phyloP scores from a whole-genome alignment of 768 basidiomycete genomes.

The Xerocomus spinulosus region DNA sequence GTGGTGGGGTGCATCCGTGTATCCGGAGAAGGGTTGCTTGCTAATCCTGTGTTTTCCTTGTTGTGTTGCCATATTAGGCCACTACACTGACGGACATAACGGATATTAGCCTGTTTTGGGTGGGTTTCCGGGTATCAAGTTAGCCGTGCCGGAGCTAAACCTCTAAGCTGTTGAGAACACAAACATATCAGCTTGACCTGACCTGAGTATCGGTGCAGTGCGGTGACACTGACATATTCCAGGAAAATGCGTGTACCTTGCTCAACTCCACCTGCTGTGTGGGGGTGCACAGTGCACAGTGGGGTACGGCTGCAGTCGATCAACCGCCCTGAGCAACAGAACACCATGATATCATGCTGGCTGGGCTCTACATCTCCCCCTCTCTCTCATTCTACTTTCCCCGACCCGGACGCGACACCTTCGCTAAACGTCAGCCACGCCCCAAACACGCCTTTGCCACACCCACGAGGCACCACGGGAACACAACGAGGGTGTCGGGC shows the following conservation, averaged over 20 bases:
- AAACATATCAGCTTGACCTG: conserved; percentile 7
- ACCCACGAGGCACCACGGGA: conserved; percentile 18
- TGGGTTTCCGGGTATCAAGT: conserved; percentile 11
- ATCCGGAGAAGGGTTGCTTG: conserved; percentile 11
- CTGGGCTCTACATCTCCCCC: neutral
- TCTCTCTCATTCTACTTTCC: neutral
- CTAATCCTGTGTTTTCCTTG: conserved; percentile 25
- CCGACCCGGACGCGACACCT: conserved; percentile 7
- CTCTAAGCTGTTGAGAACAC: neutral
- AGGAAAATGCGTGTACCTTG: conserved; percentile 16
- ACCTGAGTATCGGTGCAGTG: conserved; percentile 16
- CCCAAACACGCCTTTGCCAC: conserved; percentile 17
- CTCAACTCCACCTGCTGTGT: conserved; percentile 7
- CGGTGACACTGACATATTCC: conserved; percentile 14
- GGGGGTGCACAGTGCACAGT: too few species aligned
- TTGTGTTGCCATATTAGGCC: conserved; percentile 1
- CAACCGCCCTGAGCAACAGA: neutral
- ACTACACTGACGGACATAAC: conserved; percentile 2
- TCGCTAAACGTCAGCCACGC: conserved; percentile 16
- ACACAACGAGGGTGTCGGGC: conserved; percentile 14
- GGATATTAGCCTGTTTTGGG: neutral
- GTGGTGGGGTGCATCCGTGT: conserved; percentile 14
- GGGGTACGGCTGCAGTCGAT: conserved; percentile 10
- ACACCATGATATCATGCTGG: conserved; percentile 1
- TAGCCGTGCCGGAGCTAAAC: conserved; percentile 21